These are phyloP conservation scores for Arabis hirsuta DNA, from an alignment of 345 rosid genomes.

Conservation along the genomic window DNA sequence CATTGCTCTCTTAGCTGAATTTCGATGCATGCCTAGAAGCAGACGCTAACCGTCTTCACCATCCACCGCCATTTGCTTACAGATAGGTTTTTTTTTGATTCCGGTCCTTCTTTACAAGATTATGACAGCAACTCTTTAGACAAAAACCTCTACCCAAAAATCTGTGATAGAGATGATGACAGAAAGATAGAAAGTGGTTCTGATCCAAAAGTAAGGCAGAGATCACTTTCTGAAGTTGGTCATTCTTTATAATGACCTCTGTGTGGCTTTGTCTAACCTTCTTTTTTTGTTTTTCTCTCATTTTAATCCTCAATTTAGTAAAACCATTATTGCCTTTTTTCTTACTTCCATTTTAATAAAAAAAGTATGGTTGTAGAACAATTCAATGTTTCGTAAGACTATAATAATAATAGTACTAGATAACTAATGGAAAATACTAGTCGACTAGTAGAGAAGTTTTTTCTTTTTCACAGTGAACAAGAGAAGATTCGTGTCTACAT, in stretches of 20 bases:
- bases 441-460: constrained; percentile 20
- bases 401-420: background rate
- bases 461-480: constrained; percentile 25
- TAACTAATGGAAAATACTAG: constrained; percentile 5
- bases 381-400: background rate
- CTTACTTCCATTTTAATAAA: constrained; percentile 1
- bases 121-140: constrained; percentile 35
- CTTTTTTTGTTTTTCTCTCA: constrained; percentile 17
- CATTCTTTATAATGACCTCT: constrained; percentile 42
- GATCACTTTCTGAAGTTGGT: constrained; percentile 38
- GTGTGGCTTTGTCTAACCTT: constrained; percentile 36
- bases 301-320: constrained; percentile 35
- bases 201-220: constrained; percentile 39
- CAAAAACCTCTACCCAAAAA: constrained; percentile 24
- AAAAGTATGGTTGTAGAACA: constrained; percentile 7
- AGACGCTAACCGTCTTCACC: constrained; percentile 70
- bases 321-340: background rate
- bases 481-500: constrained; percentile 38
- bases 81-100: constrained; percentile 35
- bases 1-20: constrained; percentile 94
- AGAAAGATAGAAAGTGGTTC: constrained; percentile 34
- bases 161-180: constrained; percentile 34
- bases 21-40: constrained; percentile 89
- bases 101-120: background rate
- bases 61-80: constrained; percentile 27